Percentiles rank a stretch among this genome's conserved stretches.
phyloP scores from a whole-genome alignment of 2,329 filamentous ascomycete species.

The Dothiorella sarmentorum region DNA sequence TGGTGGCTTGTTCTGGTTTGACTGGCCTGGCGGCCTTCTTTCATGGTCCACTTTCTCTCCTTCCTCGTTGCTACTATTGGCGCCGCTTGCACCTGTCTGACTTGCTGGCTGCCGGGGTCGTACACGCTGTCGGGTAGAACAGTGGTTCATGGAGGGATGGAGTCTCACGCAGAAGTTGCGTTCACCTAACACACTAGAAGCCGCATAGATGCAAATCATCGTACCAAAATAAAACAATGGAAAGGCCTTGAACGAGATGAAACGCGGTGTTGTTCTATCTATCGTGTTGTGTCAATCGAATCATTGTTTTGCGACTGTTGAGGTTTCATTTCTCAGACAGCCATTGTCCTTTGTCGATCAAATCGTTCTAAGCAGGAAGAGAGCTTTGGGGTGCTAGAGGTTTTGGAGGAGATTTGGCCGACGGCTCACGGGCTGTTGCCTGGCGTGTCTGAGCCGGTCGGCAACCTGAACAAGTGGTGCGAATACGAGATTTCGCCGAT shows the following conservation, averaged over 20 bases:
- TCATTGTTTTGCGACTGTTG: background rate
- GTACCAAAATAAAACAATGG: conserved; percentile 11
- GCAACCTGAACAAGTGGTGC: too few species aligned
- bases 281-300: background rate
- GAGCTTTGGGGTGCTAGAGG: too few species aligned
- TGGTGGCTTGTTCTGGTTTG: conserved; percentile 1
- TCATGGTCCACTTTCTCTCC: background rate
- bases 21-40: background rate
- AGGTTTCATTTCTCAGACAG: background rate
- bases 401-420: too few species aligned
- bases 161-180: background rate
- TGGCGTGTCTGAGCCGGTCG: too few species aligned
- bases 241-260: conserved; percentile 5
- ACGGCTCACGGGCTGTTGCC: too few species aligned
- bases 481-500: too few species aligned
- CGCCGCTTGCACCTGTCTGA: background rate
- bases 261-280: background rate
- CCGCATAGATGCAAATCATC: conserved; percentile 1
- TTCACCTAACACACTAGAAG: background rate
- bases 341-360: background rate
- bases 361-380: background rate
- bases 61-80: background rate
- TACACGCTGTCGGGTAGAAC: too few species aligned
- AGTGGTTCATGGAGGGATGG: too few species aligned
- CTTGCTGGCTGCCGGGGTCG: conserved; percentile 8